phyloP scores from a whole-genome alignment of 2,329 filamentous ascomycete species.

The Curvularia sp. region DNA sequence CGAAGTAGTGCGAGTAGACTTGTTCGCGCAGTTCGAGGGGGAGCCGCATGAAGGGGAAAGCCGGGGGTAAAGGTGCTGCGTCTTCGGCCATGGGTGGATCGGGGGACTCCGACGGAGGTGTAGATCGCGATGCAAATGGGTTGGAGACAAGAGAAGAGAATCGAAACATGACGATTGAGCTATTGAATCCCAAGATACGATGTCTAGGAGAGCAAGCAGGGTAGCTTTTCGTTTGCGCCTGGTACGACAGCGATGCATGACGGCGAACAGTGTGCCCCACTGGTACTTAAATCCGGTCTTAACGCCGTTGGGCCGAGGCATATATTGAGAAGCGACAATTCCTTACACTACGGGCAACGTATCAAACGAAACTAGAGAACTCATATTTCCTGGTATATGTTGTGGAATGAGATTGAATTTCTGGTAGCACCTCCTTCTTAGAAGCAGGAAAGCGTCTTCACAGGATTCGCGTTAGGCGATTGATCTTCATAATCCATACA shows the following conservation, averaged over 20 bases:
- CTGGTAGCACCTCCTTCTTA: neutral
- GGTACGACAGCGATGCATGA: slow-evolving; percentile 7
- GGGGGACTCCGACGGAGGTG: neutral
- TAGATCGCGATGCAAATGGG: slow-evolving; percentile 6
- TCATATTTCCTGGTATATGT: neutral
- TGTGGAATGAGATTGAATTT: neutral
- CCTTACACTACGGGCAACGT: neutral
- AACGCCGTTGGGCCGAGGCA: slow-evolving; percentile 20
- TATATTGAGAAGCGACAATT: neutral
- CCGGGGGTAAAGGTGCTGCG: neutral
- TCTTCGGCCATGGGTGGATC: slow-evolving; percentile 1
- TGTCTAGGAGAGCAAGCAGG: neutral
- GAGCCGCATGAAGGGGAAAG: slow-evolving; percentile 40
- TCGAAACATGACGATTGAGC: slow-evolving; percentile 8
- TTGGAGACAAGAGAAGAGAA: slow-evolving; percentile 10
- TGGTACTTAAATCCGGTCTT: slow-evolving; percentile 13
- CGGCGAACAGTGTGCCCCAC: slow-evolving; percentile 2
- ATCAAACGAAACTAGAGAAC: neutral
- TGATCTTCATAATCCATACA: slow-evolving; percentile 29
- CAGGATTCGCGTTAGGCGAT: too few species aligned
- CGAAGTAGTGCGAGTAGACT: slow-evolving; percentile 44
- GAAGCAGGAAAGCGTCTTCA: neutral
- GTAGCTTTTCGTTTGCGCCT: neutral
- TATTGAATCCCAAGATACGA: neutral
- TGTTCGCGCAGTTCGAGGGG: slow-evolving; percentile 44